Evolutionary conservation across 352 stramenopile genomes (phyloP).

Genomic region (Globisporangium ultimum): DNA sequence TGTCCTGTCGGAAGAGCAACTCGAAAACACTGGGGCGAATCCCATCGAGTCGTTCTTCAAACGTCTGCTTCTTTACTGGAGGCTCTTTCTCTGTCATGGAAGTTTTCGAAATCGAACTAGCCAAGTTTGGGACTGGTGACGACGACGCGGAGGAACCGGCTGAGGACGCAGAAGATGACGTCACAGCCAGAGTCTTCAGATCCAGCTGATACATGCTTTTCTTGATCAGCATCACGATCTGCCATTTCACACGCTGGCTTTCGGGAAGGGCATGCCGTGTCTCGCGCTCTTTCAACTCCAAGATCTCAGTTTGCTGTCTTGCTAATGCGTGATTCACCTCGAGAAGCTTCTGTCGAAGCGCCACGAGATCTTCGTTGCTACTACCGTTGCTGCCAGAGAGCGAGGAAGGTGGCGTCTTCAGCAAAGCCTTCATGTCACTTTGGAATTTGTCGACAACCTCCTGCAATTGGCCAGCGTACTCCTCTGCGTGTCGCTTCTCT

Average conservation of each 20-base stretch:
- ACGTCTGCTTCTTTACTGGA: slow-evolving; percentile 20
- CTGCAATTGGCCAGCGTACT: slow-evolving; percentile 46
- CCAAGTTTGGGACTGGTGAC: slow-evolving; percentile 1
- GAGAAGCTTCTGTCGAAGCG: slow-evolving; percentile 58
- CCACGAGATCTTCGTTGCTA: slow-evolving; percentile 44
- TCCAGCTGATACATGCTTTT: slow-evolving; percentile 63
- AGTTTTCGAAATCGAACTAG: background rate
- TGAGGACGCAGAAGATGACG: background rate
- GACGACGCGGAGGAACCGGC: slow-evolving; percentile 10
- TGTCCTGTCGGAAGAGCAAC: slow-evolving; percentile 50
- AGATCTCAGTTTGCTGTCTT: slow-evolving; percentile 58
- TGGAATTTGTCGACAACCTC: slow-evolving; percentile 56
- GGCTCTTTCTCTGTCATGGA: slow-evolving; percentile 3
- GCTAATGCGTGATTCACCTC: slow-evolving; percentile 64
- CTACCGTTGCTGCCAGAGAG: slow-evolving; percentile 11
- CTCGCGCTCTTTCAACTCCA: slow-evolving; percentile 64
- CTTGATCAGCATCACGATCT: slow-evolving; percentile 56
- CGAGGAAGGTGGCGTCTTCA: slow-evolving; percentile 20
- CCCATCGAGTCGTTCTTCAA: slow-evolving; percentile 63
- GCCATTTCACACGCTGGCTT: slow-evolving; percentile 58
- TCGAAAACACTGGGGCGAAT: slow-evolving; percentile 59
- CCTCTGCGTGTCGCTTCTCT: slow-evolving; percentile 36
- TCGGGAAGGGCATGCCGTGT: slow-evolving; percentile 57
- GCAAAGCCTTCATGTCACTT: slow-evolving; percentile 43
- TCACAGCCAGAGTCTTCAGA: slow-evolving; percentile 32